Conservation (phyloP, 2,329 filamentous ascomycete species). For the Beauveria scarabaeidicola region DNA sequence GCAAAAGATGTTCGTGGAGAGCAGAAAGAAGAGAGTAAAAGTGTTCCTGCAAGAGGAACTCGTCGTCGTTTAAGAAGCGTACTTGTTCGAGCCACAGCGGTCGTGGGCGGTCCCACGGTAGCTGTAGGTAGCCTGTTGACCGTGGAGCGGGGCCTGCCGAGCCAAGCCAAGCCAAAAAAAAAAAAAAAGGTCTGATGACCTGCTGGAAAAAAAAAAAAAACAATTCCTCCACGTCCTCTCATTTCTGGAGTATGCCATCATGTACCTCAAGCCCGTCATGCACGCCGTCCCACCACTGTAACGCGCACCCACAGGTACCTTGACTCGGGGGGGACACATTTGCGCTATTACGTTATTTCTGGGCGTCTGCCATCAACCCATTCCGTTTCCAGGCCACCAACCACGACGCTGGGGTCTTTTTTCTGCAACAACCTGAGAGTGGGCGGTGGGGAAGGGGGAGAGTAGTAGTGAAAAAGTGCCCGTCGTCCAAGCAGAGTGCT, state of each 20-base stretch:
- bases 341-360: too few species aligned
- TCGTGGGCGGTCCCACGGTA: slow-evolving; percentile 5
- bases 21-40: neutral
- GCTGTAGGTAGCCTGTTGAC: too few species aligned
- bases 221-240: too few species aligned
- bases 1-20: too few species aligned
- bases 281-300: neutral
- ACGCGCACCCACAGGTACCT: slow-evolving; percentile 1
- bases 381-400: too few species aligned
- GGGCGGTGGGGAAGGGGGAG: neutral
- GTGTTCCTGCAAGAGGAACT: neutral
- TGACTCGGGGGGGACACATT: too few species aligned
- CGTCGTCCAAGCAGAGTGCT: neutral
- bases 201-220: slow-evolving; percentile 1
- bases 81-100: neutral
- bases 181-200: neutral
- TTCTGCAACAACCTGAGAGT: too few species aligned
- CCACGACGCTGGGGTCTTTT: too few species aligned
- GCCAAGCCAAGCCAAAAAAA: neutral
- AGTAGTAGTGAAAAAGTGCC: too few species aligned
- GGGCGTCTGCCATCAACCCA: too few species aligned
- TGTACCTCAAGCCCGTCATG: neutral
- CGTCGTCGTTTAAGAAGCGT: slow-evolving; percentile 1
- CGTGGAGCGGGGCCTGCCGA: slow-evolving; percentile 3
- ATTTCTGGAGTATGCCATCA: neutral